phyloP scores from a whole-genome alignment of 148 eudicot species.

The Camellia sinensis region DNA sequence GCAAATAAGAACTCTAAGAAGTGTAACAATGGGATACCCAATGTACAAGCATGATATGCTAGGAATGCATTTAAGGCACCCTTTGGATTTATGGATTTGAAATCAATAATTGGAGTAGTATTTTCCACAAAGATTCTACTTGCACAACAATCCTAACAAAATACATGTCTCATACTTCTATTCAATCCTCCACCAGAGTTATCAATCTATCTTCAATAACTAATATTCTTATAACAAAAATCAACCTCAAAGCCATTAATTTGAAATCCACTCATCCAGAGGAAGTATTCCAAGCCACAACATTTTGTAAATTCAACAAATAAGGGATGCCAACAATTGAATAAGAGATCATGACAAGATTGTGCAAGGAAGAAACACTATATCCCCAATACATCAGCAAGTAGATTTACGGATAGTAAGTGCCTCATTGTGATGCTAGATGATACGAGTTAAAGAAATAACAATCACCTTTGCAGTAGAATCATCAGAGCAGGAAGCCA shows the following conservation, averaged over 20 bases:
- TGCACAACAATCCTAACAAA: too few species aligned
- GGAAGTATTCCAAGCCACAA: neutral
- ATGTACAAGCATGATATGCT: neutral
- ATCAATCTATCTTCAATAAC: too few species aligned
- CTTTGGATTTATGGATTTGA: too few species aligned
- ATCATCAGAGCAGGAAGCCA: constrained; percentile 85
- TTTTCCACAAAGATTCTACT: too few species aligned
- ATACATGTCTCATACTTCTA: too few species aligned
- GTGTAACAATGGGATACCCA: neutral
- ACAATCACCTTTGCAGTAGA: constrained; percentile 59
- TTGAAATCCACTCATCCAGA: too few species aligned
- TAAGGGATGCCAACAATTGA: neutral
- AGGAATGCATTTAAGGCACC: neutral
- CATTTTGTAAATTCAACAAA: neutral
- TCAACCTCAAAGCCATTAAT: too few species aligned
- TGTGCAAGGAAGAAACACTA: neutral
- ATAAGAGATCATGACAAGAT: constrained; percentile 1
- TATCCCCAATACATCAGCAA: neutral
- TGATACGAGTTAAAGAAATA: neutral
- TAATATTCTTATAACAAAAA: too few species aligned
- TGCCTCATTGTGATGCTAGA: neutral
- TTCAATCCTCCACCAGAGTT: too few species aligned
- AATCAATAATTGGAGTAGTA: too few species aligned
- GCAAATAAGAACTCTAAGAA: neutral
- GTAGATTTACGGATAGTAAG: neutral